Percentiles rank a stretch among this genome's conserved stretches.
Evolutionary conservation across 306 rosid species (phyloP).

Genomic region (Vigna nakashimae): DNA sequence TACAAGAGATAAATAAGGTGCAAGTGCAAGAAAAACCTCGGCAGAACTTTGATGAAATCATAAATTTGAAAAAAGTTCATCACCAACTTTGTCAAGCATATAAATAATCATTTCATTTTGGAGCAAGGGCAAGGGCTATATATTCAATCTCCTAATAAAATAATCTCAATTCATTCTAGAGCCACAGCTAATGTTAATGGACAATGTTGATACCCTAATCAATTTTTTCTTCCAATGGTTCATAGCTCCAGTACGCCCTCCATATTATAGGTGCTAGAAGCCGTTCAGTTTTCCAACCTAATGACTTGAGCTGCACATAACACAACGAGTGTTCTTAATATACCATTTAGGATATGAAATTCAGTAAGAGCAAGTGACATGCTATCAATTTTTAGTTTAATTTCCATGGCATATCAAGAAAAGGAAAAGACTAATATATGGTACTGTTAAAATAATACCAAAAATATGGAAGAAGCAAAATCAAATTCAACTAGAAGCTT

Average conservation of each 20-base stretch:
- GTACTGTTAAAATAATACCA: neutral
- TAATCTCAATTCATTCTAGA: constrained; percentile 18
- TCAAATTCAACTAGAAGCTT: constrained; percentile 31
- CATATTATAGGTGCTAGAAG: constrained; percentile 78
- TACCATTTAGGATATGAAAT: constrained; percentile 21
- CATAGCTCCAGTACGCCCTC: constrained; percentile 84
- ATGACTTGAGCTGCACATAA: constrained; percentile 69
- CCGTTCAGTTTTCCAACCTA: constrained; percentile 93
- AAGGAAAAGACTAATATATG: neutral
- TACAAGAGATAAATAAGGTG: constrained; percentile 12
- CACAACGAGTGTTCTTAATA: constrained; percentile 25
- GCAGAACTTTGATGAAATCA: constrained; percentile 6
- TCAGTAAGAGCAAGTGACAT: constrained; percentile 17
- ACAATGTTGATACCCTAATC: constrained; percentile 55
- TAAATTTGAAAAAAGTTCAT: constrained; percentile 10
- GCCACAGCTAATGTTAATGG: constrained; percentile 15
- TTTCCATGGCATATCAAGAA: neutral
- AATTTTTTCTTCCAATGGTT: constrained; percentile 59
- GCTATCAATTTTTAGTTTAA: constrained; percentile 26
- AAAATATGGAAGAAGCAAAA: constrained; percentile 24
- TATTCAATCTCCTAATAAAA: constrained; percentile 31
- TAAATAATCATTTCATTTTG: constrained; percentile 8
- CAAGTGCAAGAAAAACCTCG: neutral
- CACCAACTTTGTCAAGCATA: constrained; percentile 6
- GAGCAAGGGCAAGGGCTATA: neutral